A percentile compares a stretch with the other conserved stretches of the same genome.
phyloP scores from a whole-genome alignment of 306 rosid species.

The Quercus cerris region DNA sequence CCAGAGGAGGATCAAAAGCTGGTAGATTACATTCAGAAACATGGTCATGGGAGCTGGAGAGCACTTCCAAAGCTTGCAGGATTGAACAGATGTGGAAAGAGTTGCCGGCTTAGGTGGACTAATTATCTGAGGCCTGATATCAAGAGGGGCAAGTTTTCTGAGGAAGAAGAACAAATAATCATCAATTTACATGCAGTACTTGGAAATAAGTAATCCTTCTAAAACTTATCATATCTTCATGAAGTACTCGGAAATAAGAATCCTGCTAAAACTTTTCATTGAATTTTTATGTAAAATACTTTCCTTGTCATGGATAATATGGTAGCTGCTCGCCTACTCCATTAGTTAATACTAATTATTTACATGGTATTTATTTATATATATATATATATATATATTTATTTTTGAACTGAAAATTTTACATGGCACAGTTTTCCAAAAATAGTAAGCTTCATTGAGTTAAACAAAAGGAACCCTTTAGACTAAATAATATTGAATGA shows the following conservation, averaged over 20 bases:
- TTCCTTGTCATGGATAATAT: background rate
- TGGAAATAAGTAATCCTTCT: slow-evolving; percentile 63
- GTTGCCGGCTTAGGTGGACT: slow-evolving; percentile 77
- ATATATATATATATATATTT: too few relatives aligned
- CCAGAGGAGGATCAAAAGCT: slow-evolving; percentile 41
- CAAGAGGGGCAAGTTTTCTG: slow-evolving; percentile 70
- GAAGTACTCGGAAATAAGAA: slow-evolving; percentile 72
- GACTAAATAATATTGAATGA: background rate
- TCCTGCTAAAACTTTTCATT: background rate
- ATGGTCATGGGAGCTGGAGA: slow-evolving; percentile 86
- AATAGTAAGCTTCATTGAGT: background rate
- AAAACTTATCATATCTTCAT: slow-evolving; percentile 27
- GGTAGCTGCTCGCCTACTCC: too few relatives aligned
- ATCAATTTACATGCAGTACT: slow-evolving; percentile 59
- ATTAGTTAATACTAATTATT: too few relatives aligned
- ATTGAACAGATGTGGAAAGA: slow-evolving; percentile 78
- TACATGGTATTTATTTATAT: too few relatives aligned
- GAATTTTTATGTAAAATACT: background rate
- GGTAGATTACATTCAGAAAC: slow-evolving; percentile 42
- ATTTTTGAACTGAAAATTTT: background rate
- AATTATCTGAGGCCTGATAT: slow-evolving; percentile 78
- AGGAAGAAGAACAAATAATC: slow-evolving; percentile 58
- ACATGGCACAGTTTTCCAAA: background rate
- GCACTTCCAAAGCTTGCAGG: slow-evolving; percentile 77
- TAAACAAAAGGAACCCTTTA: background rate